Percentiles rank a stretch among this genome's conserved stretches.
phyloP scores from a whole-genome alignment of 495 filamentous ascomycete species.

The Chaetomium tenue region DNA sequence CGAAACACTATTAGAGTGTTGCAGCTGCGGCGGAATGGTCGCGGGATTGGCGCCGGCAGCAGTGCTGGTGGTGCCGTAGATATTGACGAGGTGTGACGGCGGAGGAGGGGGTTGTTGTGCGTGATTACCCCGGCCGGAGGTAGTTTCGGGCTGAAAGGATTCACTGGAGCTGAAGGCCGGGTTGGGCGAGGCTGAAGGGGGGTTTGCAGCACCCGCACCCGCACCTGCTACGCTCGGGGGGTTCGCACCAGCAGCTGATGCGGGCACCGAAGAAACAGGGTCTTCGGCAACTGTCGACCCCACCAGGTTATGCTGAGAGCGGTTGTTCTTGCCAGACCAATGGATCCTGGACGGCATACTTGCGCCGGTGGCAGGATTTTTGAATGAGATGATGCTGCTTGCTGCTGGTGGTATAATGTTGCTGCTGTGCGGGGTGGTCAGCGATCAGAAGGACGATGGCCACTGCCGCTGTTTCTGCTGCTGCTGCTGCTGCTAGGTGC shows the following conservation, averaged over 20 bases:
- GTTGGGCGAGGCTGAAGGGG: slow-evolving; percentile 48
- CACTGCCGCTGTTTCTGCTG: background rate
- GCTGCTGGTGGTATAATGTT: no score
- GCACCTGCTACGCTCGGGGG: slow-evolving; percentile 20
- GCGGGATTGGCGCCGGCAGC: slow-evolving; percentile 23
- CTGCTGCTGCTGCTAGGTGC: background rate
- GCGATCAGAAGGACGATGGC: background rate
- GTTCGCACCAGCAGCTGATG: slow-evolving; percentile 33
- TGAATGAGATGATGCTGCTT: no score
- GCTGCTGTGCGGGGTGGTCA: background rate
- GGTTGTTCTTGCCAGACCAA: slow-evolving; percentile 50
- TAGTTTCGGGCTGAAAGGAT: slow-evolving; percentile 44
- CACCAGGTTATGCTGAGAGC: slow-evolving; percentile 51
- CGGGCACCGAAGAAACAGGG: slow-evolving; percentile 25
- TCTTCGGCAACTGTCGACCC: slow-evolving; percentile 39
- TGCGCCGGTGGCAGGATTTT: slow-evolving; percentile 3
- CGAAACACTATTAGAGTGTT: slow-evolving; percentile 39
- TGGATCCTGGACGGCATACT: slow-evolving; percentile 45
- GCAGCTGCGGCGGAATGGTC: slow-evolving; percentile 31
- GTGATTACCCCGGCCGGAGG: slow-evolving; percentile 19
- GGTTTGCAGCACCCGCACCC: slow-evolving; percentile 37
- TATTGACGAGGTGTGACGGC: slow-evolving; percentile 35
- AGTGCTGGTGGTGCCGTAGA: slow-evolving; percentile 31
- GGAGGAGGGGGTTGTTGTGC: slow-evolving; percentile 28
- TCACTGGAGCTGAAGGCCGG: slow-evolving; percentile 47